These are phyloP conservation scores for Melocanna baccifera DNA, from an alignment of 176 grass and related monocot genomes.

Conservation along the genomic window DNA sequence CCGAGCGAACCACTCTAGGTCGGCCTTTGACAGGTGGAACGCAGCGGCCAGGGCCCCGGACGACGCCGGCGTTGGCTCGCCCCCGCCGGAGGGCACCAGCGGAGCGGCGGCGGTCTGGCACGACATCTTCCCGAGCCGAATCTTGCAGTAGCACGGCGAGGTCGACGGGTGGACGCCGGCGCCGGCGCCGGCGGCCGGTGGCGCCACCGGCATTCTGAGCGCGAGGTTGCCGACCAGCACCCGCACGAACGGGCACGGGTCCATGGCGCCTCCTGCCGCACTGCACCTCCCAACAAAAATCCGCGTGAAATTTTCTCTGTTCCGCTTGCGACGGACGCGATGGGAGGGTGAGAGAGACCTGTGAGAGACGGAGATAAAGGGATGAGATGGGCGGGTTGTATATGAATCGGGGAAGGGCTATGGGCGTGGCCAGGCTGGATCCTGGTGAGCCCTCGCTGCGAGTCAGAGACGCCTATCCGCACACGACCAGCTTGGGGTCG, in stretches of 20 bases:
- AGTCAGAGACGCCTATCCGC: background rate
- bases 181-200: conserved; percentile 52
- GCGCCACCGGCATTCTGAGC: conserved; percentile 67
- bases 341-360: background rate
- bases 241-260: conserved; percentile 98
- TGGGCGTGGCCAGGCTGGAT: conserved; percentile 43
- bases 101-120: conserved; percentile 50
- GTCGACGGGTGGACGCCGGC: conserved; percentile 78
- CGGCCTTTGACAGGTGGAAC: conserved; percentile 69
- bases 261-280: conserved; percentile 40
- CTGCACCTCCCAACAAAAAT: background rate
- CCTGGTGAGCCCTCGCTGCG: conserved; percentile 27
- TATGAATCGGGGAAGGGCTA: conserved; percentile 18
- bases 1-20: conserved; percentile 51
- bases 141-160: conserved; percentile 80
- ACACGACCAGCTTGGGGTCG: background rate
- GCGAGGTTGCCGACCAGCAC: conserved; percentile 89
- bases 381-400: conserved; percentile 7
- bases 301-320: background rate
- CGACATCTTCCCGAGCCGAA: conserved; percentile 71
- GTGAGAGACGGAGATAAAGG: background rate
- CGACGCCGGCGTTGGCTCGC: conserved; percentile 11
- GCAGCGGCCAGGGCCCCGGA: conserved; percentile 45
- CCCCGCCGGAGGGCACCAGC: conserved; percentile 42
- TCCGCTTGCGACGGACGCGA: background rate